These are phyloP conservation scores for Umbelopsis ramanniana DNA, from an alignment of 192 early-diverging fungal genomes.

Conservation along the genomic window DNA sequence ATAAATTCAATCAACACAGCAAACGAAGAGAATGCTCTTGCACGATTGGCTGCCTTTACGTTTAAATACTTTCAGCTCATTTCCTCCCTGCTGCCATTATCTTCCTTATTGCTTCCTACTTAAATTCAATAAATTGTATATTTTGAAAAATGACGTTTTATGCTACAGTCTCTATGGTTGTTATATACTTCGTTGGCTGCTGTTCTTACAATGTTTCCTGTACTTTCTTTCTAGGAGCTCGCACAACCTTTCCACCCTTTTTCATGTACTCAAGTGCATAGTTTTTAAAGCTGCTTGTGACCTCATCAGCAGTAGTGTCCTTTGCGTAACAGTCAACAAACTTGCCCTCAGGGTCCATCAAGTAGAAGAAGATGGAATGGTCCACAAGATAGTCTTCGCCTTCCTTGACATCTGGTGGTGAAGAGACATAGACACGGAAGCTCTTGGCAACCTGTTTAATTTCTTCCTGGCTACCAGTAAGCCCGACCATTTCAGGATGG, in stretches of 20 bases:
- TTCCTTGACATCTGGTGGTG: conserved; percentile 78
- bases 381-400: conserved; percentile 97
- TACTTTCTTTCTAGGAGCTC: not conserved
- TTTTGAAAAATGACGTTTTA: conserved; percentile 7
- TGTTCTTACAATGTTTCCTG: conserved; percentile 16
- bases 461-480: conserved; percentile 88
- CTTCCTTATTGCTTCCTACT: not conserved
- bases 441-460: conserved; percentile 84
- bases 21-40: too few relatives aligned
- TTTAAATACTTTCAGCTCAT: too few relatives aligned
- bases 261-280: conserved; percentile 51
- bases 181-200: not conserved
- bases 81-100: not conserved
- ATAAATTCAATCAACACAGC: not conserved
- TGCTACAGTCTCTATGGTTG: conserved; percentile 1
- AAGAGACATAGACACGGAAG: conserved; percentile 94
- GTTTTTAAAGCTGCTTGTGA: conserved; percentile 58
- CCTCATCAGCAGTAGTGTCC: conserved; percentile 69
- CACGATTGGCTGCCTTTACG: too few relatives aligned
- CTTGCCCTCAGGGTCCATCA: conserved; percentile 89
- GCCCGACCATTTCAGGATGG: conserved; percentile 90
- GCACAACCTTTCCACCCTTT: conserved; percentile 45
- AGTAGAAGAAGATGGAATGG: conserved; percentile 98
- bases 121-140: conserved; percentile 22
- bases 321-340: conserved; percentile 93